Percentiles rank a stretch among this genome's conserved stretches.
Conservation (phyloP, 2,329 filamentous ascomycete genomes). For the Amauroascus verrucosus region DNA sequence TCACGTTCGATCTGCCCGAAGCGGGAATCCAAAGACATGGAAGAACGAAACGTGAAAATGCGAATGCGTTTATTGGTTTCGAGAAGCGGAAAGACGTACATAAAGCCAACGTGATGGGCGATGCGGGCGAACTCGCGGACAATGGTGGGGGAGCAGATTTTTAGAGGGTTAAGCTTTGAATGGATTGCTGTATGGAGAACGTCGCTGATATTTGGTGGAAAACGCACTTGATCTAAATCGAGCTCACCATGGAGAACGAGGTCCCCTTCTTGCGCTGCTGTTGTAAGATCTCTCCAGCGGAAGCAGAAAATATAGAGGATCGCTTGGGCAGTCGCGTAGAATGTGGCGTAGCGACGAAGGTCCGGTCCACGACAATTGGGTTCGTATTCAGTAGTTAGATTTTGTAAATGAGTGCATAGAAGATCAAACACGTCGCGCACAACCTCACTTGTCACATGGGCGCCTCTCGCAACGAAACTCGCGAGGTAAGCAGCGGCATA, state of each 20-base stretch:
- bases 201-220: conserved; percentile 64
- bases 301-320: conserved; percentile 96
- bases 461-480: conserved; percentile 85
- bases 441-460: conserved; percentile 62
- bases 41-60: conserved; percentile 54
- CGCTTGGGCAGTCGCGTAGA: conserved; percentile 82
- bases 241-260: conserved; percentile 43
- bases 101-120: conserved; percentile 70
- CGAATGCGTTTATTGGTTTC: conserved; percentile 88
- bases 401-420: conserved; percentile 65
- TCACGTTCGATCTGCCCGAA: conserved; percentile 44
- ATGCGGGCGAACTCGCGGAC: conserved; percentile 86
- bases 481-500: conserved; percentile 85
- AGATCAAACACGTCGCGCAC: conserved; percentile 76
- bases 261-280: conserved; percentile 46
- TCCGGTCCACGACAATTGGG: conserved; percentile 71
- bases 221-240: conserved; percentile 60
- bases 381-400: conserved; percentile 63
- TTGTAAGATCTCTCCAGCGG: conserved; percentile 81
- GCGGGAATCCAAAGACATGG: conserved; percentile 27
- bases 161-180: conserved; percentile 84
- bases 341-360: conserved; percentile 68
- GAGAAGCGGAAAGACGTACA: conserved; percentile 80
- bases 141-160: conserved; percentile 83
- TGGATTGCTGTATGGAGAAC: conserved; percentile 68